A percentile compares a stretch with the other conserved stretches of the same genome.
phyloP scores from a whole-genome alignment of 176 grass and related monocot genomes.

The Ensete ventricosum region DNA sequence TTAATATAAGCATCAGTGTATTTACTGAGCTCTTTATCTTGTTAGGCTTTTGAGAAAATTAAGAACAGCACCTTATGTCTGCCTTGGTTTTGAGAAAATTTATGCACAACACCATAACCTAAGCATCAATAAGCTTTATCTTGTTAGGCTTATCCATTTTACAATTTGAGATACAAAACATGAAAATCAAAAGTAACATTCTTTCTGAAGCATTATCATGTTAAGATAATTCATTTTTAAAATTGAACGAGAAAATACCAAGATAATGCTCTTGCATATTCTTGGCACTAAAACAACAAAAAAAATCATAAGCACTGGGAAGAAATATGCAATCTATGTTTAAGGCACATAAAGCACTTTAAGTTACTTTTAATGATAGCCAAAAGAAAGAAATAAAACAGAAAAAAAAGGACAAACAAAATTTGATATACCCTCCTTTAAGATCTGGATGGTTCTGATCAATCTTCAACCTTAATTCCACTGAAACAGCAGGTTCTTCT shows the following conservation, averaged over 20 bases:
- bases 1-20: too few species aligned
- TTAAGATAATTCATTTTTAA: background rate
- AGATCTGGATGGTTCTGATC: constrained; percentile 79
- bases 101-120: background rate
- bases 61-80: too few species aligned
- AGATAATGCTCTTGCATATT: background rate
- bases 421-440: constrained; percentile 66
- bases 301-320: background rate
- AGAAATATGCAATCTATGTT: background rate
- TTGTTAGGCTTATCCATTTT: background rate
- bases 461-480: constrained; percentile 87
- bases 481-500: constrained; percentile 60
- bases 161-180: background rate
- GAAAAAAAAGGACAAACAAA: background rate
- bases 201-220: too few species aligned
- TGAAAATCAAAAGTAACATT: background rate
- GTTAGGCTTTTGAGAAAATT: too few species aligned
- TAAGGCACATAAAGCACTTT: background rate
- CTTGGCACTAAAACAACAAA: too few species aligned
- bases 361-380: background rate
- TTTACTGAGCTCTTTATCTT: too few species aligned
- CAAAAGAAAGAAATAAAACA: background rate
- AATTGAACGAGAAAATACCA: background rate
- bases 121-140: background rate
- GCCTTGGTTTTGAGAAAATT: too few species aligned